phyloP scores from a whole-genome alignment of 148 eudicot genomes.

The Nepenthes mirabilis region DNA sequence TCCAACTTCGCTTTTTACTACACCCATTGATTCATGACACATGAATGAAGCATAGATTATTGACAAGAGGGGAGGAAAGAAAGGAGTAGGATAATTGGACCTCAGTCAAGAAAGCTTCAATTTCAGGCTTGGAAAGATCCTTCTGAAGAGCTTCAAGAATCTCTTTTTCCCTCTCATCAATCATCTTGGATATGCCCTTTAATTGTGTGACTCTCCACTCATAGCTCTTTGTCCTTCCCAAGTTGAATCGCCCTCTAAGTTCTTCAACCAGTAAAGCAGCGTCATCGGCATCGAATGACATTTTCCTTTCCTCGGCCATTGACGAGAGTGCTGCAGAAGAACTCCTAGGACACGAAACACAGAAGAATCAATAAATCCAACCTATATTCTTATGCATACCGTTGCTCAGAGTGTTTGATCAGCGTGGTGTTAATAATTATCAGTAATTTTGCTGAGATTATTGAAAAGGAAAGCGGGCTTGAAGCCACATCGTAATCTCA shows the following conservation, averaged over 20 bases:
- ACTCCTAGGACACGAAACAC: not conserved
- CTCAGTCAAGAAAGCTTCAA: slow-evolving; percentile 48
- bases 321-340: not conserved
- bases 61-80: not conserved
- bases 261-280: slow-evolving; percentile 35
- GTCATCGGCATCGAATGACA: slow-evolving; percentile 17
- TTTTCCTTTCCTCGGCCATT: slow-evolving; percentile 18
- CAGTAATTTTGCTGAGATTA: too few species aligned
- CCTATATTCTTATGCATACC: not conserved
- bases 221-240: slow-evolving; percentile 45
- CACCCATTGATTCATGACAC: too few species aligned
- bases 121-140: slow-evolving; percentile 51
- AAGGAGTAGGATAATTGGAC: slow-evolving; percentile 8
- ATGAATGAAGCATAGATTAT: not conserved
- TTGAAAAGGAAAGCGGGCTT: too few species aligned
- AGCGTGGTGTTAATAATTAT: too few species aligned
- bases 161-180: slow-evolving; percentile 35
- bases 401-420: too few species aligned
- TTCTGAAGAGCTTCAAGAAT: slow-evolving; percentile 36
- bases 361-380: not conserved
- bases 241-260: slow-evolving; percentile 26
- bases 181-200: slow-evolving; percentile 28
- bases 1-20: too few species aligned
- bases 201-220: slow-evolving; percentile 51
- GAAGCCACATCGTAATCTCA: too few species aligned